phyloP scores from a whole-genome alignment of 768 basidiomycete species.

The Daedaleopsis nitida region DNA sequence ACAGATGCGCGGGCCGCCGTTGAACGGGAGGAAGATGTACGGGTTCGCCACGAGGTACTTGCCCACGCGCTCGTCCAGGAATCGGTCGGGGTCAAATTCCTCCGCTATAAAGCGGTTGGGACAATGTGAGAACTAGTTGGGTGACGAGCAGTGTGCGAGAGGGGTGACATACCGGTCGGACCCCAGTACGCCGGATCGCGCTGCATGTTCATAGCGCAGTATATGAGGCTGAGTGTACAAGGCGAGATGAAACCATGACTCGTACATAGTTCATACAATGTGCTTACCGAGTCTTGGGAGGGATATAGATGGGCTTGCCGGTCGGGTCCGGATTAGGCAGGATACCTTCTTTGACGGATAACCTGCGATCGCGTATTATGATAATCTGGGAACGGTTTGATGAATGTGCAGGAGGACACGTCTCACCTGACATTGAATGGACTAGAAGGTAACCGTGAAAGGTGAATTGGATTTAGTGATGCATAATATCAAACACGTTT shows the following conservation, averaged over 20 bases:
- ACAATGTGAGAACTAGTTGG: too few relatives aligned
- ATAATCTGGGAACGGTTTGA: too few relatives aligned
- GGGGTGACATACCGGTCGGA: slow-evolving; percentile 71
- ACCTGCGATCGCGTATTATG: too few relatives aligned
- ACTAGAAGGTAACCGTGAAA: too few relatives aligned
- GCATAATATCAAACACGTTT: background rate
- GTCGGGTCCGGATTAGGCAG: slow-evolving; percentile 21
- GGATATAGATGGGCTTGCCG: slow-evolving; percentile 26
- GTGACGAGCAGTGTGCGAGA: too few relatives aligned
- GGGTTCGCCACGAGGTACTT: slow-evolving; percentile 64
- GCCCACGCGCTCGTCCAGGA: slow-evolving; percentile 63
- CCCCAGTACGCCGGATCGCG: slow-evolving; percentile 69
- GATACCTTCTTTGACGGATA: slow-evolving; percentile 13
- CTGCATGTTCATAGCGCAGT: slow-evolving; percentile 68
- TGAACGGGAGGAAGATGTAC: slow-evolving; percentile 60
- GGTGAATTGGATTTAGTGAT: too few relatives aligned
- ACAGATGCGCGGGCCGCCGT: slow-evolving; percentile 28
- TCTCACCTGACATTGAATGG: too few relatives aligned
- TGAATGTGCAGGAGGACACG: too few relatives aligned
- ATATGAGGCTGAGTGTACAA: slow-evolving; percentile 35
- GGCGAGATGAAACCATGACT: slow-evolving; percentile 28
- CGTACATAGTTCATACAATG: background rate
- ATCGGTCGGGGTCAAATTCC: slow-evolving; percentile 72
- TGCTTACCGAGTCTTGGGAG: slow-evolving; percentile 20
- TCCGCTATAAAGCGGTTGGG: slow-evolving; percentile 43